A percentile compares a stretch with the other conserved stretches of the same genome.
These are phyloP conservation scores for Brettanomyces sp. DNA, from an alignment of 805 yeast species.

Conservation along the genomic window DNA sequence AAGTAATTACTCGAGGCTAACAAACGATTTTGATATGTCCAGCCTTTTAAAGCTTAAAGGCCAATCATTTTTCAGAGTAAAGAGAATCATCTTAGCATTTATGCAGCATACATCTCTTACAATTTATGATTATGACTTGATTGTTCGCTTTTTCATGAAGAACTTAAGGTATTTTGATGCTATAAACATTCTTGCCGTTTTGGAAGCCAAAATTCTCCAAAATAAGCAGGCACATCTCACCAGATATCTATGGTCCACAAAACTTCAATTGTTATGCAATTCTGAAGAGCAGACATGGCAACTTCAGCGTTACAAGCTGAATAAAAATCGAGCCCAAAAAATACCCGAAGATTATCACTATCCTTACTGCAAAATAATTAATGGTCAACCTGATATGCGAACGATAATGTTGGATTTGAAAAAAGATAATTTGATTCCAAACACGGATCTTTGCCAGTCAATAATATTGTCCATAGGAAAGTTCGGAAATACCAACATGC, in stretches of 20 bases:
- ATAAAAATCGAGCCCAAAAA: slow-evolving; percentile 7
- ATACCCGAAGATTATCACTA: slow-evolving; percentile 7
- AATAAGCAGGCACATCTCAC: slow-evolving; percentile 8
- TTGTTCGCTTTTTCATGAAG: slow-evolving; percentile 13
- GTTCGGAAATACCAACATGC: slow-evolving; percentile 14
- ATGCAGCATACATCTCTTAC: slow-evolving; percentile 2
- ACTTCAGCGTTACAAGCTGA: slow-evolving; percentile 13
- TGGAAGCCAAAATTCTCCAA: slow-evolving; percentile 9
- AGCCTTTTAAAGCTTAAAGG: slow-evolving; percentile 3
- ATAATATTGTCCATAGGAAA: slow-evolving; percentile 22
- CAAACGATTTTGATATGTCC: slow-evolving; percentile 7
- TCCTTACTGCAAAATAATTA: slow-evolving; percentile 6
- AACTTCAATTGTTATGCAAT: slow-evolving; percentile 16
- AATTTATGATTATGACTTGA: slow-evolving; percentile 18
- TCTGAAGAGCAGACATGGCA: slow-evolving; percentile 18
- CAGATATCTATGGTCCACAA: slow-evolving; percentile 17
- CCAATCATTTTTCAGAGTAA: slow-evolving; percentile 4
- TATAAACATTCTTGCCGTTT: slow-evolving; percentile 10
- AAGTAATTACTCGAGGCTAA: slow-evolving; percentile 13
- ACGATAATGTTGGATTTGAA: slow-evolving; percentile 12
- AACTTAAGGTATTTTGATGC: slow-evolving; percentile 13
- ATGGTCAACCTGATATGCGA: slow-evolving; percentile 2
- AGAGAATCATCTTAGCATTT: slow-evolving; percentile 4
- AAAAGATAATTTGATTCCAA: slow-evolving; percentile 12
- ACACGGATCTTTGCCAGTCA: slow-evolving; percentile 13